Percentiles rank a stretch among this genome's conserved stretches.
phyloP scores from a whole-genome alignment of 1,284 basidiomycete species.

The Afroboletus lepidellus region DNA sequence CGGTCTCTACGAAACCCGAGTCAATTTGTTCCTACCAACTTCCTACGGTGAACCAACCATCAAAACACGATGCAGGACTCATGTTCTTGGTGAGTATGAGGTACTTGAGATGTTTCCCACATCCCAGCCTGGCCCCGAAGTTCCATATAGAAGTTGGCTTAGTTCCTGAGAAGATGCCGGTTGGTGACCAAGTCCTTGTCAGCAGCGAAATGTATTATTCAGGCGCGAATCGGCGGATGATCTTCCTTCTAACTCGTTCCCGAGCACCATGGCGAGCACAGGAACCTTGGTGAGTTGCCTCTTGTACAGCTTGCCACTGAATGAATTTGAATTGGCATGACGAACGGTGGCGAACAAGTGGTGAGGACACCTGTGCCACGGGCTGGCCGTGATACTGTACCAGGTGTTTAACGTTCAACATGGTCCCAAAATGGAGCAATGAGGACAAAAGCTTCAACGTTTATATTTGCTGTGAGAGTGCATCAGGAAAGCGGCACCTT shows the following conservation, averaged over 20 bases:
- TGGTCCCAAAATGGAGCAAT: background rate
- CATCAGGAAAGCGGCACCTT: too few relatives aligned
- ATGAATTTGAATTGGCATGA: background rate
- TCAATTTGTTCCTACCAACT: background rate
- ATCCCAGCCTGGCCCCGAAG: too few relatives aligned
- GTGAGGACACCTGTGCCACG: background rate
- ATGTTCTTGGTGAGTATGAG: background rate
- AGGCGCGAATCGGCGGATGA: background rate
- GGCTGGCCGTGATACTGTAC: background rate
- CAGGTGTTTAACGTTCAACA: background rate
- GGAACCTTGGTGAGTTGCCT: background rate
- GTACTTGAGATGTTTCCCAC: background rate
- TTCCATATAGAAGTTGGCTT: too few relatives aligned
- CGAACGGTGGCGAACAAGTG: background rate
- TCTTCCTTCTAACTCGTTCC: background rate
- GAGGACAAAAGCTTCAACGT: background rate
- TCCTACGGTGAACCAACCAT: background rate
- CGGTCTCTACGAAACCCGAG: conserved; percentile 1
- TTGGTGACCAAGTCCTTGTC: background rate
- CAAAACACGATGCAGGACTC: background rate
- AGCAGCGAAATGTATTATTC: background rate
- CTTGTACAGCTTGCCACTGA: background rate
- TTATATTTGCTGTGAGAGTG: too few relatives aligned
- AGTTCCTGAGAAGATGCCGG: background rate
- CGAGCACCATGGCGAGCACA: background rate